Evolutionary conservation across 805 yeast species (phyloP).

Genomic region (Pichia rugopelliculosa): DNA sequence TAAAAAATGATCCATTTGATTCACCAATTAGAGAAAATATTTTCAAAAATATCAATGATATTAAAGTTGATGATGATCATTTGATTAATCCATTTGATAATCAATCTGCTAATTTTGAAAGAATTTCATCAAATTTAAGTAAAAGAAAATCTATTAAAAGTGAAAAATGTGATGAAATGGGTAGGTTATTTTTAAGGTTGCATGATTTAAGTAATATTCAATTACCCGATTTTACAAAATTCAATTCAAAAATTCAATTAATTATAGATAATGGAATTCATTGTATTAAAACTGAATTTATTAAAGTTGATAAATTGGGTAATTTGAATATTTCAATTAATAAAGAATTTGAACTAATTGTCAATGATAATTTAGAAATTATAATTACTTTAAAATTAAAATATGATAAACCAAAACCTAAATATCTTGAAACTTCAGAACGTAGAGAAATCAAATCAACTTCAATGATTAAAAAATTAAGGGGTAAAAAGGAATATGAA

Average conservation of each 20-base stretch:
- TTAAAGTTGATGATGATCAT: neutral
- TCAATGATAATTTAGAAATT: slow-evolving; percentile 53
- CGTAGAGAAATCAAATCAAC: slow-evolving; percentile 34
- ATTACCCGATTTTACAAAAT: slow-evolving; percentile 39
- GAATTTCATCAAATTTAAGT: neutral
- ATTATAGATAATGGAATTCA: slow-evolving; percentile 78
- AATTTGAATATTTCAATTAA: slow-evolving; percentile 32
- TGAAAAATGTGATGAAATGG: slow-evolving; percentile 28
- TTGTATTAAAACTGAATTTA: slow-evolving; percentile 52
- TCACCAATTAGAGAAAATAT: neutral
- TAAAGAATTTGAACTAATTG: slow-evolving; percentile 75
- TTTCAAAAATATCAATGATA: neutral
- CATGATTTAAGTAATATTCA: slow-evolving; percentile 38
- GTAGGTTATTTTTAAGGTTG: slow-evolving; percentile 47
- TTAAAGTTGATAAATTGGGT: slow-evolving; percentile 25
- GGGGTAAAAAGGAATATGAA: slow-evolving; percentile 36
- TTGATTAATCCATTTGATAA: slow-evolving; percentile 3
- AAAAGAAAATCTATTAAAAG: slow-evolving; percentile 11
- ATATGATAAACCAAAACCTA: slow-evolving; percentile 43
- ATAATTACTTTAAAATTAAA: slow-evolving; percentile 66
- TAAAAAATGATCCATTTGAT: slow-evolving; percentile 10
- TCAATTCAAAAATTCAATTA: slow-evolving; percentile 43
- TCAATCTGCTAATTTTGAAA: slow-evolving; percentile 1
- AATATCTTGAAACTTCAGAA: slow-evolving; percentile 50
- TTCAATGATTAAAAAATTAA: slow-evolving; percentile 23